These are phyloP conservation scores for Talaromyces piceae DNA, from an alignment of 2,329 filamentous ascomycete species.

Conservation along the genomic window DNA sequence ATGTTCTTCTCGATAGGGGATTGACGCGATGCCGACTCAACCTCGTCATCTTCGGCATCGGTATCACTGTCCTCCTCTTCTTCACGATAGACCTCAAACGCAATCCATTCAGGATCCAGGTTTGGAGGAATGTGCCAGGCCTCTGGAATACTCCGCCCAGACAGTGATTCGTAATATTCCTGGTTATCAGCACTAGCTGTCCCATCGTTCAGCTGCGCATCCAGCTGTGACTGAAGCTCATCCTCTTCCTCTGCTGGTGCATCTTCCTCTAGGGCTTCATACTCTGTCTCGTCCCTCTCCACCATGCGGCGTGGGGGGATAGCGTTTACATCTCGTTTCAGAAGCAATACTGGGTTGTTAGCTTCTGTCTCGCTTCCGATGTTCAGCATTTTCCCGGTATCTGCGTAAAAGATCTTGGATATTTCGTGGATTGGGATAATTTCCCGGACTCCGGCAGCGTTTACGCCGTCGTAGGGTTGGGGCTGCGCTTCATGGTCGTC, in stretches of 20 bases:
- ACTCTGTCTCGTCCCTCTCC: conserved; percentile 37
- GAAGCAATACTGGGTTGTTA: conserved; percentile 64
- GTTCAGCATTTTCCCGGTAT: conserved; percentile 82
- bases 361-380: conserved; percentile 62
- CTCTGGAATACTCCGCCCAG: conserved; percentile 28
- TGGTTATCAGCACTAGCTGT: background rate
- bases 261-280: conserved; percentile 18
- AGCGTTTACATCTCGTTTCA: conserved; percentile 64
- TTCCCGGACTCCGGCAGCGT: conserved; percentile 57
- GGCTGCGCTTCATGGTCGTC: conserved; percentile 54
- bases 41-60: conserved; percentile 17
- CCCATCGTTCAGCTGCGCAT: conserved; percentile 28
- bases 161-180: conserved; percentile 17
- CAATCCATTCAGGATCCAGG: conserved; percentile 84
- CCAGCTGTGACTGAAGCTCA: conserved; percentile 31
- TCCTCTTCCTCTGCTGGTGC: conserved; percentile 32
- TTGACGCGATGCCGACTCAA: conserved; percentile 10
- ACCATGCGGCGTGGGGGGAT: conserved; percentile 54
- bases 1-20: conserved; percentile 36
- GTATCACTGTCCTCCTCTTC: conserved; percentile 47
- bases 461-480: conserved; percentile 53
- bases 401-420: conserved; percentile 88
- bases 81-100: conserved; percentile 74
- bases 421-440: conserved; percentile 65
- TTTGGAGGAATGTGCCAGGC: conserved; percentile 61